Percentiles rank a stretch among this genome's conserved stretches.
phyloP scores from a whole-genome alignment of 495 filamentous ascomycete species.

The Aspergillus nanangensis region DNA sequence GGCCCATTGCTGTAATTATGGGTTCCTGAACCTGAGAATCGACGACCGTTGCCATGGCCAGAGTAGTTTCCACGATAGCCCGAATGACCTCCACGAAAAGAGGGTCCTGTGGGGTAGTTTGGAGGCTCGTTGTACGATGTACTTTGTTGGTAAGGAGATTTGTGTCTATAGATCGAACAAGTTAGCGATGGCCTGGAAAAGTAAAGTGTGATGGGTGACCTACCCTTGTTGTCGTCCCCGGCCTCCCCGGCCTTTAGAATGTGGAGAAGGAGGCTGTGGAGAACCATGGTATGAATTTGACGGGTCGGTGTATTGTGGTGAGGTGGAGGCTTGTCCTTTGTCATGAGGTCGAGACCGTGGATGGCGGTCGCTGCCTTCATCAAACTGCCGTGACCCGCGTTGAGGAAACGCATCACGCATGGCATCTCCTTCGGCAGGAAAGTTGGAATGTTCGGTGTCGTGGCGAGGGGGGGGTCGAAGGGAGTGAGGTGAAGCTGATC shows the following conservation, averaged over 20 bases:
- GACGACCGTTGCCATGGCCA: slow-evolving; percentile 43
- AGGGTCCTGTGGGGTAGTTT: slow-evolving; percentile 41
- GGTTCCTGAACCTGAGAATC: slow-evolving; percentile 32
- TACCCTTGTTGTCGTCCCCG: slow-evolving; percentile 50
- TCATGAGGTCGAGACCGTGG: slow-evolving; percentile 29
- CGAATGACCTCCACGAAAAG: slow-evolving; percentile 52
- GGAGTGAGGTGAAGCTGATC: slow-evolving; percentile 33
- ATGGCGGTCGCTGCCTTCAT: slow-evolving; percentile 24
- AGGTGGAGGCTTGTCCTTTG: slow-evolving; percentile 49
- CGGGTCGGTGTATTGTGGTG: slow-evolving; percentile 55
- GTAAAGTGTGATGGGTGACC: background rate
- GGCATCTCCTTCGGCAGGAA: slow-evolving; percentile 17
- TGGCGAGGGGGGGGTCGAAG: slow-evolving; percentile 29
- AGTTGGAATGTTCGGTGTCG: slow-evolving; percentile 25
- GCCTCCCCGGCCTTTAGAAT: slow-evolving; percentile 50
- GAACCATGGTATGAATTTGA: slow-evolving; percentile 62
- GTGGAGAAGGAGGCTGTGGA: slow-evolving; percentile 63
- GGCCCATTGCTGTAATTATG: slow-evolving; percentile 19
- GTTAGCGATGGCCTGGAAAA: slow-evolving; percentile 17
- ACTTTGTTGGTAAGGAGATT: slow-evolving; percentile 52
- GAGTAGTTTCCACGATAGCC: slow-evolving; percentile 52
- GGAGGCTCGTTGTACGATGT: slow-evolving; percentile 47
- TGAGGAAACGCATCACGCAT: slow-evolving; percentile 30
- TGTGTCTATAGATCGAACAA: slow-evolving; percentile 25
- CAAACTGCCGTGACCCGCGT: slow-evolving; percentile 32